Evolutionary conservation across 805 yeast genomes (phyloP).

Genomic region (Candida pseudofarinosa): DNA sequence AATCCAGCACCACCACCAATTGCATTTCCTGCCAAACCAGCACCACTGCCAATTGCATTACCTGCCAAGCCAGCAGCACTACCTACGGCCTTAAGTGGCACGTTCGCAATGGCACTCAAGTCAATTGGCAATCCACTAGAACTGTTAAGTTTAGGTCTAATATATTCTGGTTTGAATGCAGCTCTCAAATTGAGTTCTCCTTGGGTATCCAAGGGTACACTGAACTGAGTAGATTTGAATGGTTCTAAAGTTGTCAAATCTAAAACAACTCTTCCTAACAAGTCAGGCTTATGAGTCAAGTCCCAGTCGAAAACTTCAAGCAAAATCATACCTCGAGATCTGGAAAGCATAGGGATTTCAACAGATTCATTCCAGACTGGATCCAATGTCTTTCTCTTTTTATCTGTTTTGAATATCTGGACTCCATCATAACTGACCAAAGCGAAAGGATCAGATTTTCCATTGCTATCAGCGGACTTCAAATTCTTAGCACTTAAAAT

Average conservation of each 20-base stretch:
- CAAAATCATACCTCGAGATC: slow-evolving; percentile 48
- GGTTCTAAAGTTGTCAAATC: slow-evolving; percentile 51
- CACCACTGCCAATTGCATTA: slow-evolving; percentile 31
- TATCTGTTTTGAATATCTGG: slow-evolving; percentile 54
- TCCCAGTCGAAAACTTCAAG: slow-evolving; percentile 73
- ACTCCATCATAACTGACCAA: slow-evolving; percentile 50
- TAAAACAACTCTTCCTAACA: slow-evolving; percentile 49
- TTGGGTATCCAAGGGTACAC: slow-evolving; percentile 55
- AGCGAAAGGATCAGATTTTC: slow-evolving; percentile 72
- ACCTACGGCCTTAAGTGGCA: slow-evolving; percentile 44
- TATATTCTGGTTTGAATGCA: slow-evolving; percentile 59
- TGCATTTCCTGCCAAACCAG: slow-evolving; percentile 22
- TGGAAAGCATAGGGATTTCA: slow-evolving; percentile 58
- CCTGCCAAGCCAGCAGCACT: slow-evolving; percentile 38
- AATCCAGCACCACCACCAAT: slow-evolving; percentile 42
- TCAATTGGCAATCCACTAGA: slow-evolving; percentile 38
- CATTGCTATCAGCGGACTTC: slow-evolving; percentile 62
- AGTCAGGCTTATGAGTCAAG: slow-evolving; percentile 63
- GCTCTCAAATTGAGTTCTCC: slow-evolving; percentile 56
- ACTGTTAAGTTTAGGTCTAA: slow-evolving; percentile 54
- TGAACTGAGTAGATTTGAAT: slow-evolving; percentile 40
- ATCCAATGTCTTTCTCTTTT: slow-evolving; percentile 59
- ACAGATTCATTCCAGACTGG: slow-evolving; percentile 76
- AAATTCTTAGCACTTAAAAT: slow-evolving; percentile 54
- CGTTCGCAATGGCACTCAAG: slow-evolving; percentile 37